Conservation (phyloP, 2,329 filamentous ascomycete genomes). For the Diaporthe citri region DNA sequence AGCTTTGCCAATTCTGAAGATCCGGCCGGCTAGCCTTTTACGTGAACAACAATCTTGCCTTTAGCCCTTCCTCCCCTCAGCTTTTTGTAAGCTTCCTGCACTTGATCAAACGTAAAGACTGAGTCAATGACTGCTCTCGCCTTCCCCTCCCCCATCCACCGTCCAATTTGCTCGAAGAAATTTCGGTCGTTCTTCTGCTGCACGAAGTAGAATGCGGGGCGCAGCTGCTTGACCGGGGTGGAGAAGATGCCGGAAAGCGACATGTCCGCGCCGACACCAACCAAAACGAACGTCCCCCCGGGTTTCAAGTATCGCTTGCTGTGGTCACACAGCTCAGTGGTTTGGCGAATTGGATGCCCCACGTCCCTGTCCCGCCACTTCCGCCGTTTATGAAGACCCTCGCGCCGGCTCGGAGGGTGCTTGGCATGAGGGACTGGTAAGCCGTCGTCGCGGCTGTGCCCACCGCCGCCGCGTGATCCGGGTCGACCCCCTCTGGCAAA, state of each 20-base stretch:
- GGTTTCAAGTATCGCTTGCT: slow-evolving; percentile 42
- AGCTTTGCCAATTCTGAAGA: background rate
- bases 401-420: slow-evolving; percentile 33
- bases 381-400: slow-evolving; percentile 53
- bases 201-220: slow-evolving; percentile 35
- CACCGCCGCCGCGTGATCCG: slow-evolving; percentile 45
- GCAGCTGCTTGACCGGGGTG: slow-evolving; percentile 36
- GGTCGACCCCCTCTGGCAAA: slow-evolving; percentile 39
- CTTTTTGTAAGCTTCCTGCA: slow-evolving; percentile 44
- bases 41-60: slow-evolving; percentile 47
- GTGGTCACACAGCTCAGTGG: slow-evolving; percentile 43
- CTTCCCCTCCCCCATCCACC: slow-evolving; percentile 47
- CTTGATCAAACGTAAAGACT: slow-evolving; percentile 43
- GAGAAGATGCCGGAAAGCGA: slow-evolving; percentile 4
- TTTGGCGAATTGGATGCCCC: slow-evolving; percentile 54
- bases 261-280: slow-evolving; percentile 35
- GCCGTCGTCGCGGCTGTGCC: slow-evolving; percentile 46
- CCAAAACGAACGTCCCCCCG: slow-evolving; percentile 43
- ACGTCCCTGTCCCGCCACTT: slow-evolving; percentile 53
- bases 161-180: slow-evolving; percentile 38
- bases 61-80: slow-evolving; percentile 41
- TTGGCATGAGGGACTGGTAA: slow-evolving; percentile 42
- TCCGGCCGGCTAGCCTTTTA: background rate
- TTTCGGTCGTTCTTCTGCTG: slow-evolving; percentile 34
- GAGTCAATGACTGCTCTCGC: slow-evolving; percentile 44